phyloP scores from a whole-genome alignment of 1,139 yeast genomes.

The Candida albicans region DNA sequence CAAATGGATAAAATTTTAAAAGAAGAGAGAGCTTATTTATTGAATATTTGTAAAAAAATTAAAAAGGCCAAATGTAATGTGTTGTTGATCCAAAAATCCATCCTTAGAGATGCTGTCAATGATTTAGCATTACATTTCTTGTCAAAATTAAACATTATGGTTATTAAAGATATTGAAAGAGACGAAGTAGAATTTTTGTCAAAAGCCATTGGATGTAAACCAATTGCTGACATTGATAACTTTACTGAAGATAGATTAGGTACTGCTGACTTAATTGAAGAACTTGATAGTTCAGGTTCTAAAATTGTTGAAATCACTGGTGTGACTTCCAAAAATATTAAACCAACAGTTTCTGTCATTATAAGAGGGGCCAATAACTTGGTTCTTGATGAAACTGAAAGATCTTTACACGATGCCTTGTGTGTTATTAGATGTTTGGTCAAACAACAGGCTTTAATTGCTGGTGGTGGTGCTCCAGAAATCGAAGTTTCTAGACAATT shows the following conservation, averaged over 20 bases:
- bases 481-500: conserved; percentile 85
- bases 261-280: conserved; percentile 88
- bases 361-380: conserved; percentile 93
- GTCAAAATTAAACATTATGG: conserved; percentile 89
- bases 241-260: conserved; percentile 94
- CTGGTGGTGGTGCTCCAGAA: conserved; percentile 99
- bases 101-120: conserved; percentile 94
- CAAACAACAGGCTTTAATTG: conserved; percentile 89
- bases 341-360: conserved; percentile 84
- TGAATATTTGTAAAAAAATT: conserved; percentile 92
- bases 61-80: conserved; percentile 97
- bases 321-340: conserved; percentile 53
- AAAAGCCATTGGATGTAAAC: conserved; percentile 90
- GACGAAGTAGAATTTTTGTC: conserved; percentile 94
- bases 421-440: conserved; percentile 96
- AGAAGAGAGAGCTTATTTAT: conserved; percentile 93
- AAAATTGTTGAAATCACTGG: conserved; percentile 90
- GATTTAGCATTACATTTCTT: conserved; percentile 94
- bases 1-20: conserved; percentile 98
- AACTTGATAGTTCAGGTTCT: conserved; percentile 90
- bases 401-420: conserved; percentile 94
- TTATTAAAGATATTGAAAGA: conserved; percentile 91
- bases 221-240: conserved; percentile 91
- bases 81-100: conserved; percentile 87
- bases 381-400: conserved; percentile 92